Conservation (phyloP, 2,329 filamentous ascomycete species). For the Scedosporium aurantiacum region DNA sequence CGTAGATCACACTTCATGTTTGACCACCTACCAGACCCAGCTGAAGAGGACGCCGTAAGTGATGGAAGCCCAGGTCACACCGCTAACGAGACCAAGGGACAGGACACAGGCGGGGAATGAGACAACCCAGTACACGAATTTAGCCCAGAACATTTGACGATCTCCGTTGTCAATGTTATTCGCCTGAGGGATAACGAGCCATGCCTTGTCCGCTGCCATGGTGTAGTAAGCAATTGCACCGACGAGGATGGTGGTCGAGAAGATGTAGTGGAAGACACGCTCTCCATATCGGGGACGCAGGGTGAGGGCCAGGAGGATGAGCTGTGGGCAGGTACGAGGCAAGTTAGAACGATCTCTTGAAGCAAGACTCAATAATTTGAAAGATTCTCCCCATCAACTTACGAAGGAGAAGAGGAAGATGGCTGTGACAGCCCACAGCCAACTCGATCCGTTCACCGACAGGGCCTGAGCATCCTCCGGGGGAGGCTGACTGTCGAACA, state of each 20-base stretch:
- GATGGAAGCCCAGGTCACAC: slow-evolving; percentile 45
- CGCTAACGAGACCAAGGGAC: slow-evolving; percentile 37
- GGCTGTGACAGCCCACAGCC: slow-evolving; percentile 44
- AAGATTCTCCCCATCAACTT: slow-evolving; percentile 11
- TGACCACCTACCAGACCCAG: slow-evolving; percentile 32
- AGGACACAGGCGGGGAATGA: slow-evolving; percentile 34
- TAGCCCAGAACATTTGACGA: slow-evolving; percentile 43
- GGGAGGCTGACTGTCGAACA: slow-evolving; percentile 35
- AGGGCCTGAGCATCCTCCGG: slow-evolving; percentile 25
- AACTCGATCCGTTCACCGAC: slow-evolving; percentile 37
- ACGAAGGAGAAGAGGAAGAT: slow-evolving; percentile 36
- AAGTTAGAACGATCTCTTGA: slow-evolving; percentile 26
- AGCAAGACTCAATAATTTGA: slow-evolving; percentile 9
- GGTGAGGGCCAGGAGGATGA: slow-evolving; percentile 17
- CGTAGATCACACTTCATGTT: too few species aligned
- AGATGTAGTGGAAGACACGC: slow-evolving; percentile 46
- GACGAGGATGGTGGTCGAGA: slow-evolving; percentile 35
- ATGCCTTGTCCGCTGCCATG: slow-evolving; percentile 40
- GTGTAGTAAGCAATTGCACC: slow-evolving; percentile 40
- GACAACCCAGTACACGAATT: slow-evolving; percentile 45
- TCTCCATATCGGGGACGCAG: slow-evolving; percentile 34
- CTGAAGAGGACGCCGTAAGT: slow-evolving; percentile 35
- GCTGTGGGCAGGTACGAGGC: neutral
- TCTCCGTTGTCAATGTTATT: slow-evolving; percentile 20
- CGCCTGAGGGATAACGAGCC: slow-evolving; percentile 22